Evolutionary conservation across 495 filamentous ascomycete genomes (phyloP).

Genomic region (Darksidea phi): DNA sequence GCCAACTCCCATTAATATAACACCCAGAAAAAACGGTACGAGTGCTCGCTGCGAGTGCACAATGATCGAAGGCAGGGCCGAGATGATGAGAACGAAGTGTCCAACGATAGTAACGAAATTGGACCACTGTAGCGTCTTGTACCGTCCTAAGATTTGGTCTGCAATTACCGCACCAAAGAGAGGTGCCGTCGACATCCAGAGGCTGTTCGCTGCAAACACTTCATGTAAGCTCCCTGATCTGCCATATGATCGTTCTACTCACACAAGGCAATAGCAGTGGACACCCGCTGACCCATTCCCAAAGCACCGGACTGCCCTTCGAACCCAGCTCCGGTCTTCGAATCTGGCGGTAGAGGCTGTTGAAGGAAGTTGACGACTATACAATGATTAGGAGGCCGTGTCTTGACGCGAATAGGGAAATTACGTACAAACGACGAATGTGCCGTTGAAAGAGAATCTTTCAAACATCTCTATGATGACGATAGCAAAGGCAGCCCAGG

Average conservation of each 20-base stretch:
- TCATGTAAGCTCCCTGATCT: conserved; percentile 38
- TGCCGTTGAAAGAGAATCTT: conserved; percentile 4
- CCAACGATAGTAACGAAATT: conserved; percentile 59
- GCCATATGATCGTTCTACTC: conserved; percentile 37
- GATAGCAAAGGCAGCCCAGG: conserved; percentile 1
- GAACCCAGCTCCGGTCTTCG: conserved; percentile 5
- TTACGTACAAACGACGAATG: conserved; percentile 1
- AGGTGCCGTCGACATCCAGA: conserved; percentile 72
- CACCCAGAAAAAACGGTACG: conserved; percentile 58
- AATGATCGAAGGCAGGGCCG: conserved; percentile 61
- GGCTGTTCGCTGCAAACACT: conserved; percentile 59
- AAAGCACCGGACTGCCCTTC: conserved; percentile 59
- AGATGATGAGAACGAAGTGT: conserved; percentile 62
- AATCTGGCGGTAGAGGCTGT: conserved; percentile 11
- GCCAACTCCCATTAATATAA: conserved; percentile 62
- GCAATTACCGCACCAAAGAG: conserved; percentile 66
- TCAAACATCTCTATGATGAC: conserved; percentile 6
- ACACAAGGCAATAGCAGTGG: conserved; percentile 61
- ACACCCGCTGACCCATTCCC: conserved; percentile 63
- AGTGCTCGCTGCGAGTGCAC: conserved; percentile 50
- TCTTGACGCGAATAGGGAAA: not conserved
- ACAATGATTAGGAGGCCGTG: not conserved
- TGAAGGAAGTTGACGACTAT: conserved; percentile 8
- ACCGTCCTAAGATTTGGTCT: conserved; percentile 67
- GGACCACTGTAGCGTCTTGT: conserved; percentile 63